Base-by-base conservation (phyloP, 768 basidiomycete genomes). In the Russula virescens region DNA sequence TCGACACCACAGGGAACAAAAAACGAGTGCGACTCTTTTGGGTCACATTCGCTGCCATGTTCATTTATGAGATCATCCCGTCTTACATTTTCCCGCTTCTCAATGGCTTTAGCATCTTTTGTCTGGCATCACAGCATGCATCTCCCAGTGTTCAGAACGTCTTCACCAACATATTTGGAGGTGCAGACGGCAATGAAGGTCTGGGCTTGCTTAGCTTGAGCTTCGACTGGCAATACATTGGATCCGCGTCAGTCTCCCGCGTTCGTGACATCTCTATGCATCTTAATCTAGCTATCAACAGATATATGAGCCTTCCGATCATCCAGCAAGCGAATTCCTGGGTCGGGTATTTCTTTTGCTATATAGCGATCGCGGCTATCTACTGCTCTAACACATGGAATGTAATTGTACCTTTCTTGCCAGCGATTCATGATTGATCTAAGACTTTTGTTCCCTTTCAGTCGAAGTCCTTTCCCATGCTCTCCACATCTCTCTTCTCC, bases 171-270 rank as follows among this genome's bases (percentile, higher is more conserved):
- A 63, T 89, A 0, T 88, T 89, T 62, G 88, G 88, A 31, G 88
- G 88, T 6, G 74, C 81, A 3, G 77, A 81, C 40, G 85, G 80
- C 31, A 89, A 88, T 66, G 86, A 89, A 70, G 87, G 86, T 0
- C 75, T 88, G 45, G 86, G 87, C 0, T 68, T 88, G 21, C 59
- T 83, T 45, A 81, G 80, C 38, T 61, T 88, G 46, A 82, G 82
- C n/a, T 79, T 88, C 50, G 87, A 88, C 67, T 89, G 84, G 84
- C 83, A 85, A 63, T 84, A 84, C 65, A 83, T 86, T 64, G 79
- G 79, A 0, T 82, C 83, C 18, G 42, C 31, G 67, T 71, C 45
- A 21, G 71, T 68, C n/a, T 3, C 18, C 14, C 7, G n/a, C 34
- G 14, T 21, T 42, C 21, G n/a, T 45, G 8, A 18, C 13, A 23